Percentiles rank a stretch among this genome's conserved stretches.
phyloP scores from a whole-genome alignment of 176 grass and related monocot species.

The Lolium perenne region DNA sequence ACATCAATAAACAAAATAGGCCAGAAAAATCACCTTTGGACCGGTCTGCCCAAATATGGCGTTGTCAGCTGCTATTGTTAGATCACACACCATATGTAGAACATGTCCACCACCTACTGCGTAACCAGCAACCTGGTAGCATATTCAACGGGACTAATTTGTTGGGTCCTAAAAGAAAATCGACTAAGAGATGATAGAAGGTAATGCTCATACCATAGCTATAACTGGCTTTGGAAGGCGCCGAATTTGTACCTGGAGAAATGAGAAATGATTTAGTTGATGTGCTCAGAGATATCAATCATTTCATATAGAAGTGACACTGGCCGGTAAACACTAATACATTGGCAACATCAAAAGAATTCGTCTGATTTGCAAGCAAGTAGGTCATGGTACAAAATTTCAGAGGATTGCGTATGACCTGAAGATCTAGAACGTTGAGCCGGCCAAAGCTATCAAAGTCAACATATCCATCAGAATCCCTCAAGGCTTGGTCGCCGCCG shows the following conservation, averaged over 20 bases:
- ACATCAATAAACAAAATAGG: background rate
- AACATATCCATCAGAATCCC: conserved; percentile 82
- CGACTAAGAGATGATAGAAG: background rate
- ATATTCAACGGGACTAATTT: conserved; percentile 24
- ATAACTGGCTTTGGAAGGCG: conserved; percentile 92
- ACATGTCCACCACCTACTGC: conserved; percentile 90
- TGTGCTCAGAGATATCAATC: background rate
- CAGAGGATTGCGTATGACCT: conserved; percentile 44
- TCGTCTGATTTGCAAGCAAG: background rate
- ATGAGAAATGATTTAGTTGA: conserved; percentile 7
- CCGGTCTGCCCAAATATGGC: conserved; percentile 91
- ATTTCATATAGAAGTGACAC: background rate
- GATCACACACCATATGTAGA: conserved; percentile 92
- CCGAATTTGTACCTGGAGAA: conserved; percentile 82
- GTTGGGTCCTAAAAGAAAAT: background rate
- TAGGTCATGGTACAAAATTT: background rate
- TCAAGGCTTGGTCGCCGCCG: conserved; percentile 88
- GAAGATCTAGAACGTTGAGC: conserved; percentile 95
- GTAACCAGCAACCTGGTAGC: conserved; percentile 78
- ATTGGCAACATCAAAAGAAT: background rate
- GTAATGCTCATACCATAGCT: conserved; percentile 66
- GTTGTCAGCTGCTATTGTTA: conserved; percentile 92
- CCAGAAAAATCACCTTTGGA: conserved; percentile 69
- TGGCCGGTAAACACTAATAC: background rate
- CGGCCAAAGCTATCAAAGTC: conserved; percentile 94